phyloP scores from a whole-genome alignment of 1,284 basidiomycete species.

The Fomitopsis palustris region DNA sequence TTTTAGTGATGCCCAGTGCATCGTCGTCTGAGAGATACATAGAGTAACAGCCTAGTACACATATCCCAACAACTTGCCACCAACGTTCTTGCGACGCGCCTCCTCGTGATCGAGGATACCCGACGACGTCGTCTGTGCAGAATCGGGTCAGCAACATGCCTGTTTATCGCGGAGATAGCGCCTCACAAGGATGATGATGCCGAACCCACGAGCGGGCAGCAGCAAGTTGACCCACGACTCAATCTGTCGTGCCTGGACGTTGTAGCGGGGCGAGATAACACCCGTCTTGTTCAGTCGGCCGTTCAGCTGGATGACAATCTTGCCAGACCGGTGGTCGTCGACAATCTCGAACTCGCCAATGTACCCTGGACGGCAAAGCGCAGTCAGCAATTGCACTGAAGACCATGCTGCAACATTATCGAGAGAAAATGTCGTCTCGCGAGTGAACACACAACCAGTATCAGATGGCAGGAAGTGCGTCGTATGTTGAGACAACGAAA shows the following conservation, averaged over 20 bases:
- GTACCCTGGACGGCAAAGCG: constrained; percentile 70
- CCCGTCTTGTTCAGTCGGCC: constrained; percentile 98
- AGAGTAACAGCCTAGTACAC: constrained; percentile 55
- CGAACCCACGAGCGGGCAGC: constrained; percentile 93
- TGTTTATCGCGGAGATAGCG: background rate
- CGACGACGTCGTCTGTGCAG: constrained; percentile 86
- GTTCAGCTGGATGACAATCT: constrained; percentile 98
- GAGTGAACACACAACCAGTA: constrained; percentile 51
- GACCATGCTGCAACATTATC: background rate
- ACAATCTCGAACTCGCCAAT: constrained; percentile 99
- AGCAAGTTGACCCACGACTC: constrained; percentile 94
- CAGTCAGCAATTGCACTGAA: background rate
- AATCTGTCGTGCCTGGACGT: constrained; percentile 91
- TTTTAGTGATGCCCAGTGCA: background rate
- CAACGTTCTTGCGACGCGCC: constrained; percentile 97
- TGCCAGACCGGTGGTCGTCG: constrained; percentile 98
- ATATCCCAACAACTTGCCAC: constrained; percentile 87
- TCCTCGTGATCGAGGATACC: constrained; percentile 99
- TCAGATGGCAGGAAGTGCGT: constrained; percentile 37
- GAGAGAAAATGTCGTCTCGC: constrained; percentile 45
- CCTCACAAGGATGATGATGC: constrained; percentile 88
- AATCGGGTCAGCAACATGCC: constrained; percentile 3
- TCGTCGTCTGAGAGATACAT: background rate
- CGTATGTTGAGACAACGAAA: constrained; percentile 40
- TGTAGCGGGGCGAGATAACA: constrained; percentile 98